Base-by-base conservation (phyloP, 192 early-diverging fungal species). In the Mortierella hygrophila region DNA sequence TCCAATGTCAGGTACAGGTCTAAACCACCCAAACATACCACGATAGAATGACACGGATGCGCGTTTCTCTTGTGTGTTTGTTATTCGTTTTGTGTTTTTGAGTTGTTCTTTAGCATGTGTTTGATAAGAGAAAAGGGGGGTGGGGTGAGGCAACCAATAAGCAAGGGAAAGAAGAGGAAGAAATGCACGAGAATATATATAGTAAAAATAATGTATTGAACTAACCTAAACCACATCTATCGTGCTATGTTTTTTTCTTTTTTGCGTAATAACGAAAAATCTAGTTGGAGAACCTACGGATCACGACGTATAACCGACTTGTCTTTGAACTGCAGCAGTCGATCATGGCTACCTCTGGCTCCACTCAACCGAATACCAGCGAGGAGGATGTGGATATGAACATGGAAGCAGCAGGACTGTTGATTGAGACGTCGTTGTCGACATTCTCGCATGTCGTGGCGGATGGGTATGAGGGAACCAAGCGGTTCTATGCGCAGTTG, bases 231-330 rank as follows among this genome's bases (percentile, higher is more conserved):
- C 60, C 29, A 65, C 60, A 32, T 65, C 29, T 13, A 32, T 32
- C 1, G 10, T 4, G 6, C 1, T 32, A 9, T 47, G 2, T 18
- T 65, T n/a, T 15, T 18, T n/a, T 29, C 26, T 35, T 76, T 54
- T 74, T 44, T 20, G 15, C 60, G 35, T 21, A 52, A 6, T 20
- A 13, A 29, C 26, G 1, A 29, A 18, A 55, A 55, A 18, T 5
- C 10, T 49, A 82, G 81, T 11, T 76, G 6, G 81, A 82, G 35
- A 82, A 82, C 35, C 75, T 73, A 20, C 20, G 81, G 69, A 76
- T 82, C 44, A 55, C 70, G 10, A 55, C 46, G 6, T 77, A 65
- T 21, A 82, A 82, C 41, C 26, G 57, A 13, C 75, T 82, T 3
- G 57, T 82, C 4, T 21, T 47, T 13, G 70, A 72, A n/a, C n/a